Evolutionary conservation across 306 rosid genomes (phyloP).

Genomic region (Abrus precatorius): DNA sequence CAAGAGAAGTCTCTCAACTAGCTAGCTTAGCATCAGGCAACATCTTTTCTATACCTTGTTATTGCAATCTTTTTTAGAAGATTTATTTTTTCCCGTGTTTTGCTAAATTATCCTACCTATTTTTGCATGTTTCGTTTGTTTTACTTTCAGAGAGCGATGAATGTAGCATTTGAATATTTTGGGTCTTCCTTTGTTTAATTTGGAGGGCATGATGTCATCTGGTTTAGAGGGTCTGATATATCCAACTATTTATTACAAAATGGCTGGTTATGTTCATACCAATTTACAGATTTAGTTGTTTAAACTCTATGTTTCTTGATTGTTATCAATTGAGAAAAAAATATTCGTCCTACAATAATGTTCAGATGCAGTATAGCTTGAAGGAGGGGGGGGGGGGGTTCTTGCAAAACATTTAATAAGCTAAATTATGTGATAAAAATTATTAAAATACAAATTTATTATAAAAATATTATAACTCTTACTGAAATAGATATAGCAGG

Average conservation of each 20-base stretch:
- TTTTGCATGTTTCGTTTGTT: not conserved
- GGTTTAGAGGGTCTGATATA: conserved; percentile 20
- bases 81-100: not conserved
- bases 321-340: not conserved
- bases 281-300: not conserved
- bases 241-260: conserved; percentile 5
- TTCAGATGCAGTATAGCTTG: not conserved
- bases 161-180: conserved; percentile 4
- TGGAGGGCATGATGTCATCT: conserved; percentile 2
- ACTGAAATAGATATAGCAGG: too few relatives aligned
- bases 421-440: too few relatives aligned
- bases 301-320: not conserved
- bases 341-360: not conserved
- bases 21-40: conserved; percentile 24
- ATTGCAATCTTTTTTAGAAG: not conserved
- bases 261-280: not conserved
- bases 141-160: not conserved
- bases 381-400: too few relatives aligned
- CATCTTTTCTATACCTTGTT: not conserved
- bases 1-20: conserved; percentile 40
- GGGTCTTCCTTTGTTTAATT: conserved; percentile 32
- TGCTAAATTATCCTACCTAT: not conserved
- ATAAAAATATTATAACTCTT: too few relatives aligned
- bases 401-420: not conserved
- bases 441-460: too few relatives aligned